Base-by-base conservation (phyloP, 352 stramenopile genomes). In the Pelagophyceae sp. region DNA sequence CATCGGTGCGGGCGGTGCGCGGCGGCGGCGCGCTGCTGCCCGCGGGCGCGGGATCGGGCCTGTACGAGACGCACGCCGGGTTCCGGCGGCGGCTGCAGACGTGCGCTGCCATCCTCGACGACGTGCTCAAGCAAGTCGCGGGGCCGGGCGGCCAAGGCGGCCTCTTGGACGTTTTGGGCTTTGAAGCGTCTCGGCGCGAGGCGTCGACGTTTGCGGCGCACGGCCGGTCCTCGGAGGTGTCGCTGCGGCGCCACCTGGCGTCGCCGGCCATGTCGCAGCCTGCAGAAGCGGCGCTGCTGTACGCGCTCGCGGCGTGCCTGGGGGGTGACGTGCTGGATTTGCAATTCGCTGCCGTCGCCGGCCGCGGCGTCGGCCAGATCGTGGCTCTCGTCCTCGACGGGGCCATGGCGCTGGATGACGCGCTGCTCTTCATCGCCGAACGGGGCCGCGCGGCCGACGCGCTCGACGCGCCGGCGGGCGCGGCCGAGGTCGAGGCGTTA, bases 301-400 rank as follows among this genome's bases (percentile, higher is more conserved):
- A 74, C 33, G 67, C 67, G 15, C 67, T 74, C 33, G 67, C 15
- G 15, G 11, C 67, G 35, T 51, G 31, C 67, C 1, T 58, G 2
- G 11, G 11, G 35, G 27, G 17, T 3, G 67, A 37, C 35, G 61
- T 19, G n/a, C 33, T 54, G 45, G 45, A 23, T 11, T 23, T 11
- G 11, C 45, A 23, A 33, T 51, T 74, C 31, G 67, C 67, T 0
- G 67, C 67, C 11, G n/a, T 54, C 25, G 67, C 67, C 35, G 67
- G 67, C 33, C 33, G 38, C 2, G 67, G 67, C 67, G 38, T 74
- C 35, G 67, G 67, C 67, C 67, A 74, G 33, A 17, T 74, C 38
- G 67, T 27, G 20, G 67, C 67, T 1, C 67, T 74, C 33, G 67
- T 37, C 5, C 35, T 74, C 38, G 67, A 74, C 38, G 67, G 67